These are phyloP conservation scores for Decorospora gaudefroyi DNA, from an alignment of 2,329 filamentous ascomycete genomes.

Conservation along the genomic window DNA sequence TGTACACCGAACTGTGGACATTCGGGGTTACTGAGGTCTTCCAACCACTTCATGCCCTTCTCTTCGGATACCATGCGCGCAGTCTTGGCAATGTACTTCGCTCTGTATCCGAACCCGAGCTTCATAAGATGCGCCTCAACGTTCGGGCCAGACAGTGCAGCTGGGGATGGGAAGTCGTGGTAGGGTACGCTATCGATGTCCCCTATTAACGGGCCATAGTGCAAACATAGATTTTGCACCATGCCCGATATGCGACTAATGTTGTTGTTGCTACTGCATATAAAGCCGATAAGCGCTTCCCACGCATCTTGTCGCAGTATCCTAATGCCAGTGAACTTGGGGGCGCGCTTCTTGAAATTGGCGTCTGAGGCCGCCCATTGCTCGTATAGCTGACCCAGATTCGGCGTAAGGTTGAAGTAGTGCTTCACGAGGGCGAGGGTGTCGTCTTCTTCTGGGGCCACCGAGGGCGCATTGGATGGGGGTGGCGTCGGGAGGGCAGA, in stretches of 20 bases:
- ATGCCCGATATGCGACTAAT: constrained; percentile 94
- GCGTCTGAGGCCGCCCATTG: constrained; percentile 84
- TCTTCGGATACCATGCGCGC: constrained; percentile 74
- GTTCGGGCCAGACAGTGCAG: constrained; percentile 69
- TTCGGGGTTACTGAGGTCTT: constrained; percentile 76
- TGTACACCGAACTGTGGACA: constrained; percentile 62
- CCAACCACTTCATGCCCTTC: constrained; percentile 72
- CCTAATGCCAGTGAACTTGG: constrained; percentile 85
- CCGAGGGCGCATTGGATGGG: constrained; percentile 44
- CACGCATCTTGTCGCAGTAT: constrained; percentile 94
- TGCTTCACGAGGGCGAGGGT: constrained; percentile 75
- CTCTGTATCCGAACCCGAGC: constrained; percentile 91
- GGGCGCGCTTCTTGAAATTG: constrained; percentile 87
- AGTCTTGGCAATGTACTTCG: constrained; percentile 88
- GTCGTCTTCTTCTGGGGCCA: constrained; percentile 61
- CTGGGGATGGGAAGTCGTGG: constrained; percentile 83
- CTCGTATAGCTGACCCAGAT: constrained; percentile 75
- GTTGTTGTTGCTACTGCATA: constrained; percentile 99
- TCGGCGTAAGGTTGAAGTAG: constrained; percentile 85
- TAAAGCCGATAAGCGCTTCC: constrained; percentile 92
- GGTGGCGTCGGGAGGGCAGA: constrained; percentile 46
- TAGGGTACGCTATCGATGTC: constrained; percentile 71
- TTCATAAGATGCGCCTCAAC: constrained; percentile 80
- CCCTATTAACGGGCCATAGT: constrained; percentile 80
- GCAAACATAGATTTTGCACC: constrained; percentile 86